Conservation (phyloP, 169 alveolate genomes). For the Eimeria necatrix region DNA sequence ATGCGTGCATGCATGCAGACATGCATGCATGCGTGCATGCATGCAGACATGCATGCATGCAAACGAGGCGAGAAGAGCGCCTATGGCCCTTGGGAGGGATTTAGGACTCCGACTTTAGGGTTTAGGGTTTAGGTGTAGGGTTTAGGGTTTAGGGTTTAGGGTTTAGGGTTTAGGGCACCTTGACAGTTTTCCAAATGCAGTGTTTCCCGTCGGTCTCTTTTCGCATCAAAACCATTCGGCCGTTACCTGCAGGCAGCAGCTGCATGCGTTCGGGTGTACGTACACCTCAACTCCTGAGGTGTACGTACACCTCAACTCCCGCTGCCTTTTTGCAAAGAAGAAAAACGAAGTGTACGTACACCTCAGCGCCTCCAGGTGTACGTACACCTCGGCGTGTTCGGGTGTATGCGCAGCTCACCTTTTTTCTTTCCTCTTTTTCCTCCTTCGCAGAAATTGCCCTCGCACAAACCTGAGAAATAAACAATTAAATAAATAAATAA, state of each 20-base stretch:
- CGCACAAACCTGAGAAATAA: not conserved
- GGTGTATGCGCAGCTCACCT: not conserved
- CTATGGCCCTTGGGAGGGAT: no score
- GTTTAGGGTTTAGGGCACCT: not conserved
- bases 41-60: not conserved
- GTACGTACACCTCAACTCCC: no score
- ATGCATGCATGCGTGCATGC: conserved; percentile 33
- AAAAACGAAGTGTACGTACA: not conserved
- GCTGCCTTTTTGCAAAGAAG: no score
- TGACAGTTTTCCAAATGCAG: conserved; percentile 33
- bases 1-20: conserved; percentile 6
- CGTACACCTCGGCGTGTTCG: not conserved
- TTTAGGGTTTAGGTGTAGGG: not conserved
- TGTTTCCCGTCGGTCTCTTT: not conserved
- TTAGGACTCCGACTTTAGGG: no score
- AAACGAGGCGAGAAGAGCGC: not conserved
- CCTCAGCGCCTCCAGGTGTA: not conserved
- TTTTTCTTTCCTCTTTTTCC: not conserved
- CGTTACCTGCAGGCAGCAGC: conserved; percentile 9
- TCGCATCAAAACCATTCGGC: conserved; percentile 40
- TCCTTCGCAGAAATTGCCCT: conserved; percentile 3
- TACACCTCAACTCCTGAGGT: no score
- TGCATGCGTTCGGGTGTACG: not conserved
- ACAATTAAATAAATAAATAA: not conserved
- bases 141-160: not conserved